Evolutionary conservation across 2,329 filamentous ascomycete genomes (phyloP).

Genomic region (Emmonsiellopsis sp.): DNA sequence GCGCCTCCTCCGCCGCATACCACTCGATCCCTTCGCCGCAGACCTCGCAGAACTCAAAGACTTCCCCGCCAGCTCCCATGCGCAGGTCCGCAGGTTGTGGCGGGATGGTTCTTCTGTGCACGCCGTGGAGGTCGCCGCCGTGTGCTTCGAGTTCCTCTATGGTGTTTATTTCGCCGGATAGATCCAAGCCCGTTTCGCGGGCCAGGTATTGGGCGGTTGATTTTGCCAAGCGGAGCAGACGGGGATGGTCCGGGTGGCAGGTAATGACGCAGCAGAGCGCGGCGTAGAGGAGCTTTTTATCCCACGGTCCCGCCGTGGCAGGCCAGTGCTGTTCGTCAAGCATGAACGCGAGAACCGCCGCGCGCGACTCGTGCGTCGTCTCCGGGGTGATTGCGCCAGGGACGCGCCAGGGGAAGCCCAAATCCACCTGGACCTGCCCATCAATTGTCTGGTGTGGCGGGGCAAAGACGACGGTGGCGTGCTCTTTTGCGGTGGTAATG

Average conservation of each 20-base stretch:
- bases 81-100: constrained; percentile 11
- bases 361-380: constrained; percentile 12
- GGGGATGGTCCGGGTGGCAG: constrained; percentile 11
- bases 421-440: constrained; percentile 7
- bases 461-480: constrained; percentile 30
- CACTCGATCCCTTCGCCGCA: constrained; percentile 41
- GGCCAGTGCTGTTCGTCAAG: constrained; percentile 14
- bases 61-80: constrained; percentile 15
- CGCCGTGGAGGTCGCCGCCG: neutral
- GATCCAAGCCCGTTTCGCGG: constrained; percentile 17
- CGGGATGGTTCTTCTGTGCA: constrained; percentile 7
- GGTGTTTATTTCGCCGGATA: constrained; percentile 24
- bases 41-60: constrained; percentile 43
- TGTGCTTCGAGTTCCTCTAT: constrained; percentile 9
- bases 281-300: constrained; percentile 25
- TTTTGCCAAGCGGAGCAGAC: constrained; percentile 17
- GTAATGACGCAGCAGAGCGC: constrained; percentile 27
- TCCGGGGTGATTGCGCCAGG: constrained; percentile 12
- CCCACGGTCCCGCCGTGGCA: constrained; percentile 13
- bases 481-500: constrained; percentile 38
- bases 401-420: constrained; percentile 8
- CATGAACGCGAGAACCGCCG: constrained; percentile 20
- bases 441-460: constrained; percentile 10
- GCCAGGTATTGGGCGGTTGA: constrained; percentile 20
- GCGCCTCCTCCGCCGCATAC: constrained; percentile 36